A percentile compares a stretch with the other conserved stretches of the same genome.
These are phyloP conservation scores for Gossypium herbaceum DNA, from an alignment of 345 rosid genomes.

Conservation along the genomic window DNA sequence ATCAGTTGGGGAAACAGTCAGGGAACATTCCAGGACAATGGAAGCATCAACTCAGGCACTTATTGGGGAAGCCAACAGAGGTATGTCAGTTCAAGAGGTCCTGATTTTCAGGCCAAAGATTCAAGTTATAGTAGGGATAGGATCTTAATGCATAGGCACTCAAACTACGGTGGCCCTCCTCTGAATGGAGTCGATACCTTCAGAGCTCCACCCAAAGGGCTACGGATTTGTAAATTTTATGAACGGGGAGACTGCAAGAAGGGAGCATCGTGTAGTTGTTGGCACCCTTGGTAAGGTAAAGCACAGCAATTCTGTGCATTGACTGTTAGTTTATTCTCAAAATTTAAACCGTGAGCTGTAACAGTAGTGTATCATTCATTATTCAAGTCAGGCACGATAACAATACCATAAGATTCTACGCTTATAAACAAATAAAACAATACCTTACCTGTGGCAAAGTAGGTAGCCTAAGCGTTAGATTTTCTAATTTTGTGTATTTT, in stretches of 20 bases:
- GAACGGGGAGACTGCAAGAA: slow-evolving; percentile 70
- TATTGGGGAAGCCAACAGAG: slow-evolving; percentile 54
- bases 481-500: no score
- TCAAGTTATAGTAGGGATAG: slow-evolving; percentile 51
- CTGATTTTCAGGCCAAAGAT: slow-evolving; percentile 45
- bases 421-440: background rate
- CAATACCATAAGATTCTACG: background rate
- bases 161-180: slow-evolving; percentile 32
- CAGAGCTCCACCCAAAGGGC: slow-evolving; percentile 64
- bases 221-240: slow-evolving; percentile 66
- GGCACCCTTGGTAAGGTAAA: slow-evolving; percentile 53
- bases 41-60: slow-evolving; percentile 29
- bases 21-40: slow-evolving; percentile 34
- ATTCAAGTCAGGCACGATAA: background rate
- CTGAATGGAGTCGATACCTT: slow-evolving; percentile 42
- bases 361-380: background rate
- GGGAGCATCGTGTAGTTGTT: slow-evolving; percentile 73
- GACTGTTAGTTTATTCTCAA: background rate
- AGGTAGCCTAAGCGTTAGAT: background rate
- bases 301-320: slow-evolving; percentile 20
- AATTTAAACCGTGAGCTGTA: background rate
- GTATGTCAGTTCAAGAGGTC: slow-evolving; percentile 48
- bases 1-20: slow-evolving; percentile 36
- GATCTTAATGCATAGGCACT: slow-evolving; percentile 40
- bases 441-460: background rate